Evolutionary conservation across 345 rosid species (phyloP), one percentile per base, ranked within the genome.

Genomic region (Murraya paniculata): DNA sequence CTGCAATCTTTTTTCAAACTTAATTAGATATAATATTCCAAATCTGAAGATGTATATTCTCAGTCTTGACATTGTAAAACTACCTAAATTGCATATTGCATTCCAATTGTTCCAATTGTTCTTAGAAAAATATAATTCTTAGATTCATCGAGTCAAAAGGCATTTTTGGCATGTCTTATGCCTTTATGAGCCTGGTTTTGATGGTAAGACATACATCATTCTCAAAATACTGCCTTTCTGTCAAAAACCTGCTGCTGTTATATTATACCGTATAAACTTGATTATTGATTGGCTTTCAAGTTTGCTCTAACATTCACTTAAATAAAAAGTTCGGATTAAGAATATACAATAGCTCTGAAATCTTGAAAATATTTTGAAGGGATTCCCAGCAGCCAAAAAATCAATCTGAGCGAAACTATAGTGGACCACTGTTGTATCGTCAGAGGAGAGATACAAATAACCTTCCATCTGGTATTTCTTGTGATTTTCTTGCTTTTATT

Each of bases 401-500:
- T 86, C 93, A 81, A 68, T 67, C 85, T 50, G 98, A 92, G 62
- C 89, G 90, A 75, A 91, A 88, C 81, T 88, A 85, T 84, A 92
- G 97, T 79, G 97, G 98, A 81, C 86, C 95, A 64, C 71, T 93
- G 85, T 82, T 79, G 73, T 76, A 79, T 82, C 93, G 91, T 72
- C 87, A 86, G 69, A 94, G 83, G 79, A 91, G 90, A 81, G 98
- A 96, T 33, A 62, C 81, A 22, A 84, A 92, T 86, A 93, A 82
- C 81, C 73, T 84, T 78, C 75, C 91, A 66, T 77, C 87, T 53
- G 85, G 94, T 89, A 89, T 78, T 74, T 79, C 30, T 38, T 71
- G 60, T 82, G 57, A 70, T 61, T 77, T 75, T 59, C 25, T 60
- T 38, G 41, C 56, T n/a, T 84, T 74, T 72, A 56, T 56, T 38